phyloP scores from a whole-genome alignment of 805 yeast species.

The Barnettozyma pratensis region DNA sequence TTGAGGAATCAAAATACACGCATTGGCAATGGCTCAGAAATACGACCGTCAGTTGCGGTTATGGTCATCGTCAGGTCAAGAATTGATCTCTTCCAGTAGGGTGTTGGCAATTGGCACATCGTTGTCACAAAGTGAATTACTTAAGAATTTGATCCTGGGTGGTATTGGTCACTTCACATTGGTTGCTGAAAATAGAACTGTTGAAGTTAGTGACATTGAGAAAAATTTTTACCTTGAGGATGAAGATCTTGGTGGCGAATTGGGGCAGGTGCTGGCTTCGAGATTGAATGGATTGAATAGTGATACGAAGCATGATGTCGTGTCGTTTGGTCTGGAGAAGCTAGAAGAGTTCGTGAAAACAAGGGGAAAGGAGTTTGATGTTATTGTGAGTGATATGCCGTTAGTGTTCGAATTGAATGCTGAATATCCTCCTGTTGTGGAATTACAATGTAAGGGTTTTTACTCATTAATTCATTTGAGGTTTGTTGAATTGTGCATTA shows the following conservation, averaged over 20 bases:
- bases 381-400: constrained; percentile 42
- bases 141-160: constrained; percentile 77
- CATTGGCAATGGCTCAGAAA: constrained; percentile 27
- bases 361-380: constrained; percentile 40
- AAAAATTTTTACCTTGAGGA: constrained; percentile 58
- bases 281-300: constrained; percentile 54
- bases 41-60: constrained; percentile 86
- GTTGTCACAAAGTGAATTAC: constrained; percentile 39
- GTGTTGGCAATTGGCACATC: constrained; percentile 4
- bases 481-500: constrained; percentile 27
- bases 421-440: constrained; percentile 48
- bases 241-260: constrained; percentile 36
- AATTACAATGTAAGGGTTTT: constrained; percentile 52
- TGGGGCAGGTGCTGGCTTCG: constrained; percentile 35
- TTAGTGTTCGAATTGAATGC: constrained; percentile 24
- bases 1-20: no score
- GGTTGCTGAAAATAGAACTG: constrained; percentile 39
- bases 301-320: constrained; percentile 35
- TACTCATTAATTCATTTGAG: constrained; percentile 50
- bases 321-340: constrained; percentile 9
- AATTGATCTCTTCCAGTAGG: not conserved
- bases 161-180: constrained; percentile 64
- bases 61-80: constrained; percentile 81
- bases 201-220: constrained; percentile 40
- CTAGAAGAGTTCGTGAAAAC: constrained; percentile 11